phyloP scores from a whole-genome alignment of 2,329 filamentous ascomycete genomes.

The Exophiala spinifera region DNA sequence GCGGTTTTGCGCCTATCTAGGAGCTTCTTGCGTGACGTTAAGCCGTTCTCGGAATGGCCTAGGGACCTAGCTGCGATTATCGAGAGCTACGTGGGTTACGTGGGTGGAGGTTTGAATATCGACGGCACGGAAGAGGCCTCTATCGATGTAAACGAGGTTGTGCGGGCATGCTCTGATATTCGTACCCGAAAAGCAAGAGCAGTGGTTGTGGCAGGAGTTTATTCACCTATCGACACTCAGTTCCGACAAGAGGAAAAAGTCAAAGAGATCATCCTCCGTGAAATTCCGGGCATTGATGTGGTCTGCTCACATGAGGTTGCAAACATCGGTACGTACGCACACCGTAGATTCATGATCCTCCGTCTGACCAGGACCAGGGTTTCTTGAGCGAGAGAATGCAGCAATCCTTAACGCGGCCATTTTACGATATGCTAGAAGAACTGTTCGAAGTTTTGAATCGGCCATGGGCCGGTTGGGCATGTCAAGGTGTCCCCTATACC shows the following conservation, averaged over 20 bases:
- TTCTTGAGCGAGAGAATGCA: slow-evolving; percentile 61
- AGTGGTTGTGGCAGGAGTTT: slow-evolving; percentile 46
- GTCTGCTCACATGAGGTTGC: slow-evolving; percentile 45
- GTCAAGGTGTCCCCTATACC: slow-evolving; percentile 51
- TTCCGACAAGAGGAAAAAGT: slow-evolving; percentile 40
- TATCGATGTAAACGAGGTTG: slow-evolving; percentile 35
- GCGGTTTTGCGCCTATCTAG: slow-evolving; percentile 51
- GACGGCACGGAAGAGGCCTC: slow-evolving; percentile 48
- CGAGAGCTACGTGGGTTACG: slow-evolving; percentile 44
- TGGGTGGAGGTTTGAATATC: slow-evolving; percentile 46
- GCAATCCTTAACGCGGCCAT: slow-evolving; percentile 63
- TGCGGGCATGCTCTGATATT: slow-evolving; percentile 43
- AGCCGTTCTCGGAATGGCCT: slow-evolving; percentile 51
- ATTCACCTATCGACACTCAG: too few relatives aligned
- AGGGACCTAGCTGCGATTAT: slow-evolving; percentile 43
- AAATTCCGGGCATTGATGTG: slow-evolving; percentile 36
- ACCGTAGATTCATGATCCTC: too few relatives aligned
- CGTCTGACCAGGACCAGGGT: slow-evolving; percentile 29
- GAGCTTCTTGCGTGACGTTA: slow-evolving; percentile 48
- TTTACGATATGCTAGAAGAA: slow-evolving; percentile 54
- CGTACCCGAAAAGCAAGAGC: slow-evolving; percentile 36
- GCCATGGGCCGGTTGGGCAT: slow-evolving; percentile 51
- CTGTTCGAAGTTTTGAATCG: slow-evolving; percentile 54
- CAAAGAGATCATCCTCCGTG: slow-evolving; percentile 38
- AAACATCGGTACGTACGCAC: slow-evolving; percentile 29